phyloP scores from a whole-genome alignment of 2,329 filamentous ascomycete species.

The Trichoderma citrinoviride region DNA sequence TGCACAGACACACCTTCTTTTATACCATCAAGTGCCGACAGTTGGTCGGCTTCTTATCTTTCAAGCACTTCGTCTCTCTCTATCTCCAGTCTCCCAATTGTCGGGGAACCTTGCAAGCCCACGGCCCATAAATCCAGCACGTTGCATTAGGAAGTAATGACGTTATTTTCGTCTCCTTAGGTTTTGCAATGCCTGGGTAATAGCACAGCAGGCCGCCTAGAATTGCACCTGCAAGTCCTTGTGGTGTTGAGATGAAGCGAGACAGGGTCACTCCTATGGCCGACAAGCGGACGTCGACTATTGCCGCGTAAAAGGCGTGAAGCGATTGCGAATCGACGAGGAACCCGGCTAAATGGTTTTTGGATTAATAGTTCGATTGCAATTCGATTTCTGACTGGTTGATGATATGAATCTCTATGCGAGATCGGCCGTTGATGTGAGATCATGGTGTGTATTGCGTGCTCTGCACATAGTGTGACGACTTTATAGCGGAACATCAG shows the following conservation, averaged over 20 bases:
- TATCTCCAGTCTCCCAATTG: not conserved
- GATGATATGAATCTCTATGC: not conserved
- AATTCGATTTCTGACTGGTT: not conserved
- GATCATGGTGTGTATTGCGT: conserved; percentile 19
- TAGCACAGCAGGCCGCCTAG: not conserved
- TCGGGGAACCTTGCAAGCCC: not conserved
- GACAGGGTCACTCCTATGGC: not conserved
- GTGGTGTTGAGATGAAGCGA: not conserved
- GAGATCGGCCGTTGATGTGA: conserved; percentile 20
- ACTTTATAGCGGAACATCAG: conserved; percentile 8
- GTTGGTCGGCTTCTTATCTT: not conserved
- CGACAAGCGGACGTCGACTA: conserved; percentile 11
- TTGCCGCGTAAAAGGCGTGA: not conserved
- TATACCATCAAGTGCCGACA: not conserved
- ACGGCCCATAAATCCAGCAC: conserved; percentile 9
- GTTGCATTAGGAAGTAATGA: conserved; percentile 14
- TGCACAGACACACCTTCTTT: not conserved
- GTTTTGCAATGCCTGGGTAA: not conserved
- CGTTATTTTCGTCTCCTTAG: conserved; percentile 1
- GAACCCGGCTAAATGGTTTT: not conserved
- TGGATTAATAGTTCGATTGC: not conserved
- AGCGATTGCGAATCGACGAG: not conserved
- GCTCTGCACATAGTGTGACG: conserved; percentile 15
- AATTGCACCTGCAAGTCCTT: not conserved
- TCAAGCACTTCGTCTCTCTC: not conserved